Percentiles rank a stretch among this genome's conserved stretches.
Evolutionary conservation across 2,329 filamentous ascomycete genomes (phyloP).

Genomic region (Colletotrichum tabaci): DNA sequence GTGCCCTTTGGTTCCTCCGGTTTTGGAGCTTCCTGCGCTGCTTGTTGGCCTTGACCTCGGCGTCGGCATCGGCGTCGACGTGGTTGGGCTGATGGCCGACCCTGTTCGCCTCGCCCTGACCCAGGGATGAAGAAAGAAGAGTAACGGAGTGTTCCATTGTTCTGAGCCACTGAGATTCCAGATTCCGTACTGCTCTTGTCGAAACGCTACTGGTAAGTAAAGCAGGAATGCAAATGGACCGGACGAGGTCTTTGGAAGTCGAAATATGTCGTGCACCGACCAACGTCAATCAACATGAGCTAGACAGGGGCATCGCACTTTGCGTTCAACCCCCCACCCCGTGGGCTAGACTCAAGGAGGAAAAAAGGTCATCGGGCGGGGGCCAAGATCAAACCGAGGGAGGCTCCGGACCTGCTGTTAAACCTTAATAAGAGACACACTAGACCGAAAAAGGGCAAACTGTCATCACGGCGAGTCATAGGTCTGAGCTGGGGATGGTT

Average conservation of each 20-base stretch:
- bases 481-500: neutral
- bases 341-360: neutral
- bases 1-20: slow-evolving; percentile 38
- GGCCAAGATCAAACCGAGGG: neutral
- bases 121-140: neutral
- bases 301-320: neutral
- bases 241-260: neutral
- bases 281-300: neutral
- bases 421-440: neutral
- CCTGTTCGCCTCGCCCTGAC: slow-evolving; percentile 1
- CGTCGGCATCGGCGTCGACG: neutral
- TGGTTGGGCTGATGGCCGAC: neutral
- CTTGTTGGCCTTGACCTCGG: slow-evolving; percentile 16
- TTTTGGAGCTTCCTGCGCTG: slow-evolving; percentile 36
- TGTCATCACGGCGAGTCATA: slow-evolving; percentile 27
- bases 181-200: neutral
- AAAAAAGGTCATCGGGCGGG: neutral
- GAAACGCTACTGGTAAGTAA: neutral
- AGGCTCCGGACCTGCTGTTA: too few relatives aligned
- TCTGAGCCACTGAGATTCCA: neutral
- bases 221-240: neutral
- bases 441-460: slow-evolving; percentile 18
- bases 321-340: neutral
- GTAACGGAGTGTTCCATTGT: slow-evolving; percentile 2
- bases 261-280: neutral